These are phyloP conservation scores for Limnomonas spitsbergensis DNA, from an alignment of 139 green algal genomes.

Conservation along the genomic window DNA sequence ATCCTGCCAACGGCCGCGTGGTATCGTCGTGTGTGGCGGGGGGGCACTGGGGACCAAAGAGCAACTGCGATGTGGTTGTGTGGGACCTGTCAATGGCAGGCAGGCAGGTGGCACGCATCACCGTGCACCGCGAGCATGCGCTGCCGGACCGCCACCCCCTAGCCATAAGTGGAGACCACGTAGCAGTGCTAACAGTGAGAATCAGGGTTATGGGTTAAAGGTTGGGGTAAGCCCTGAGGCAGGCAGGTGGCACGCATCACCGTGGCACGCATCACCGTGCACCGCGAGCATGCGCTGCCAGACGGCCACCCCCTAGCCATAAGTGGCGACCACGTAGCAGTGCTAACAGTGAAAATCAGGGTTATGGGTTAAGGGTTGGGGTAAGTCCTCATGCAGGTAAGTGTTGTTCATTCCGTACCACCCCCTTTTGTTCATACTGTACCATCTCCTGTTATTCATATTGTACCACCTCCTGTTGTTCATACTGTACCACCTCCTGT, in stretches of 20 bases:
- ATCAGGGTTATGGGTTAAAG: neutral
- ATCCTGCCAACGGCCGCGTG: neutral
- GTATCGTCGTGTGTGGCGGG: neutral
- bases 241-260: neutral
- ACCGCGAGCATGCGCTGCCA: neutral
- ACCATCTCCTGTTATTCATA: neutral
- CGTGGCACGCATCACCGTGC: neutral
- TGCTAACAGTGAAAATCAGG: neutral
- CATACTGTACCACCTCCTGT: neutral
- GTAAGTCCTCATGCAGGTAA: neutral
- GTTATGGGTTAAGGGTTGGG: neutral
- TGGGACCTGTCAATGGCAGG: neutral
- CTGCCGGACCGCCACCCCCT: neutral
- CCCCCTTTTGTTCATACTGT: neutral
- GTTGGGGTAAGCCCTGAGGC: neutral
- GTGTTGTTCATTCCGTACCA: neutral
- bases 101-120: neutral
- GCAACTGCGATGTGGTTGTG: neutral
- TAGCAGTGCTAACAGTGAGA: neutral
- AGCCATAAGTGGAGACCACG: neutral
- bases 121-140: neutral
- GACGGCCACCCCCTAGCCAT: neutral
- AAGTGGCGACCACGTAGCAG: neutral
- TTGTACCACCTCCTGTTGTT: neutral
- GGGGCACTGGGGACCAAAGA: neutral